A percentile compares a stretch with the other conserved stretches of the same genome.
These are phyloP conservation scores for Lodderomyces pseudojiufengensis DNA, from an alignment of 1,139 yeast species.

Conservation along the genomic window DNA sequence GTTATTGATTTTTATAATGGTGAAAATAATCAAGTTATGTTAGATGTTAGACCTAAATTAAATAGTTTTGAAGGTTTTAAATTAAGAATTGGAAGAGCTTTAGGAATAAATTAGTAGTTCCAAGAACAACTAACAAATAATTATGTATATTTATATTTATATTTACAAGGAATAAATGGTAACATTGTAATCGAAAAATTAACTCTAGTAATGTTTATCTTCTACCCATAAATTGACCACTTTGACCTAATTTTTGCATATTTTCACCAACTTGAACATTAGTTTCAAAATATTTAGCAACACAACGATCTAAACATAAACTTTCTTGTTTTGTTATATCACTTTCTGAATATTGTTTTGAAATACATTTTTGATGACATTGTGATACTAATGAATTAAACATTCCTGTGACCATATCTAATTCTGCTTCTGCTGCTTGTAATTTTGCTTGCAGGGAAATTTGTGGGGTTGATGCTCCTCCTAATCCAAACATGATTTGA, in stretches of 20 bases:
- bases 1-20: slow-evolving; percentile 90
- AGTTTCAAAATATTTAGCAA: slow-evolving; percentile 92
- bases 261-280: slow-evolving; percentile 94
- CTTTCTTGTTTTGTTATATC: slow-evolving; percentile 83
- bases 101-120: slow-evolving; percentile 46
- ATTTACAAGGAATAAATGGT: not conserved
- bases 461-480: slow-evolving; percentile 72
- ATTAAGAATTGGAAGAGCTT: slow-evolving; percentile 56
- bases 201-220: slow-evolving; percentile 17
- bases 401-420: slow-evolving; percentile 97
- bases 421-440: slow-evolving; percentile 80
- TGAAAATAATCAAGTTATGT: slow-evolving; percentile 48
- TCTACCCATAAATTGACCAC: slow-evolving; percentile 51
- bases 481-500: slow-evolving; percentile 67
- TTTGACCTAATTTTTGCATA: slow-evolving; percentile 72
- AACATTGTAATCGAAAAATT: not conserved
- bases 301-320: slow-evolving; percentile 95
- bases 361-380: slow-evolving; percentile 88
- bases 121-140: slow-evolving; percentile 1
- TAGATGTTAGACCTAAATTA: slow-evolving; percentile 90
- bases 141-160: slow-evolving; percentile 2
- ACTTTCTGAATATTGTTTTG: slow-evolving; percentile 62
- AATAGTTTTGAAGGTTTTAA: slow-evolving; percentile 77
- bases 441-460: slow-evolving; percentile 70
- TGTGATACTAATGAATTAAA: slow-evolving; percentile 81